A percentile compares a stretch with the other conserved stretches of the same genome.
Evolutionary conservation across 805 yeast species (phyloP).

Genomic region (Starmerella stellata): DNA sequence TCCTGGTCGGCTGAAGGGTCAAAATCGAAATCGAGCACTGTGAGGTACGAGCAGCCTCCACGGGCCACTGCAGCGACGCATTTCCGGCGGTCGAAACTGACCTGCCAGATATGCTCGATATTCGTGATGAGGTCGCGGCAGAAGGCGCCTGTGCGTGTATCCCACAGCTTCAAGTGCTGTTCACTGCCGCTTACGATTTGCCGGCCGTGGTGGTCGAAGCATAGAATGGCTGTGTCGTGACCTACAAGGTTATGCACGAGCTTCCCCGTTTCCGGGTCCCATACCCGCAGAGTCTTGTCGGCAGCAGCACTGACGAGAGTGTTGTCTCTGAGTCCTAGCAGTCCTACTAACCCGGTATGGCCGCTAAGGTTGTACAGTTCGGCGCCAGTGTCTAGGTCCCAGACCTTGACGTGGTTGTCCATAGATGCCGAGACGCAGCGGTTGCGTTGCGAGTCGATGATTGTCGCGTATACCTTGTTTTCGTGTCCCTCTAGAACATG

Average conservation of each 20-base stretch:
- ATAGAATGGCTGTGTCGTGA: conserved; percentile 74
- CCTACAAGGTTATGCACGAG: conserved; percentile 56
- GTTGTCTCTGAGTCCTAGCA: conserved; percentile 57
- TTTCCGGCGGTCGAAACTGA: conserved; percentile 60
- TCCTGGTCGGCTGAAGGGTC: conserved; percentile 13
- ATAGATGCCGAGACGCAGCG: conserved; percentile 80
- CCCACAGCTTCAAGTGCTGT: conserved; percentile 69
- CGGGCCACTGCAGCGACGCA: conserved; percentile 85
- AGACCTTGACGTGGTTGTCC: conserved; percentile 73
- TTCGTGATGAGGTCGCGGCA: conserved; percentile 54
- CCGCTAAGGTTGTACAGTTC: conserved; percentile 59
- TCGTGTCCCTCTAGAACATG: conserved; percentile 67
- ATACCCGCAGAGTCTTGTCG: conserved; percentile 73
- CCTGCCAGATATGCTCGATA: conserved; percentile 88
- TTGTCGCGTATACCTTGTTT: conserved; percentile 76
- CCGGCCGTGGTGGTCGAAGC: conserved; percentile 76
- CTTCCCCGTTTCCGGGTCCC: conserved; percentile 67
- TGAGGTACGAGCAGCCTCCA: conserved; percentile 52
- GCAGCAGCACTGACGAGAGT: conserved; percentile 89
- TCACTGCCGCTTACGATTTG: conserved; percentile 79
- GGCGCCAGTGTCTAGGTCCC: conserved; percentile 71
- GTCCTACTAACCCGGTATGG: conserved; percentile 77
- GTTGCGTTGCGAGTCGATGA: conserved; percentile 54
- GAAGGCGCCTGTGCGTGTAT: conserved; percentile 50
- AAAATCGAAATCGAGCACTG: conserved; percentile 61